phyloP scores from a whole-genome alignment of 129 eudicot species.

The Rutidosis leptorrhynchoides region DNA sequence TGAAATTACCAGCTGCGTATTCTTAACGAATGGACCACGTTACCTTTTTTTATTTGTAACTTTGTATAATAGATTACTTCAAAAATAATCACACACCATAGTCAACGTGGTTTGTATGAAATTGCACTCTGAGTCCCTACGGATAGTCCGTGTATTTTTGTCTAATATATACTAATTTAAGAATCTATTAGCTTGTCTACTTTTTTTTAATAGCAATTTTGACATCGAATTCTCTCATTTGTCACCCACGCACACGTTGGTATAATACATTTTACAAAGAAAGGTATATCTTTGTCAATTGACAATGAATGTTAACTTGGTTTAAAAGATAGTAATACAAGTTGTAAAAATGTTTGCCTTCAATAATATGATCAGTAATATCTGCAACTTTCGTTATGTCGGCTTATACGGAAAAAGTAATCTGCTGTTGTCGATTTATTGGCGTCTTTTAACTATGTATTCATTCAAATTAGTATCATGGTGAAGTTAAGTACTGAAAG shows the following conservation, averaged over 20 bases:
- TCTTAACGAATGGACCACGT: constrained; percentile 30
- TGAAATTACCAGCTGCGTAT: constrained; percentile 17
- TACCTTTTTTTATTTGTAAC: constrained; percentile 13
- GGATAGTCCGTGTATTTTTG: background rate
- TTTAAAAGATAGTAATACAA: background rate
- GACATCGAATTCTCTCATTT: too few species aligned
- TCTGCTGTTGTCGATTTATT: background rate
- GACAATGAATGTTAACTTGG: background rate
- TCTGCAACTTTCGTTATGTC: constrained; percentile 5
- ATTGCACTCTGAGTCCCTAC: too few species aligned
- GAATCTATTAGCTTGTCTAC: constrained; percentile 13
- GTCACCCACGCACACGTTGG: too few species aligned
- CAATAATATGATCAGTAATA: background rate
- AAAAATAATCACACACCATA: too few species aligned
- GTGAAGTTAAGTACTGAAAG: constrained; percentile 15
- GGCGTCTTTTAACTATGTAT: background rate
- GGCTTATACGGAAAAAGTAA: background rate
- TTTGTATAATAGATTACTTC: background rate
- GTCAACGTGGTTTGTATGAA: too few species aligned
- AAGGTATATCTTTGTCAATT: background rate
- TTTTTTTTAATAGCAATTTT: too few species aligned
- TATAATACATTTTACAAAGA: background rate
- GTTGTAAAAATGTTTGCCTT: background rate
- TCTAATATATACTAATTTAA: background rate
- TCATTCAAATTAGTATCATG: constrained; percentile 16